phyloP scores from a whole-genome alignment of 495 filamentous ascomycete genomes.

The Neurospora sp. region DNA sequence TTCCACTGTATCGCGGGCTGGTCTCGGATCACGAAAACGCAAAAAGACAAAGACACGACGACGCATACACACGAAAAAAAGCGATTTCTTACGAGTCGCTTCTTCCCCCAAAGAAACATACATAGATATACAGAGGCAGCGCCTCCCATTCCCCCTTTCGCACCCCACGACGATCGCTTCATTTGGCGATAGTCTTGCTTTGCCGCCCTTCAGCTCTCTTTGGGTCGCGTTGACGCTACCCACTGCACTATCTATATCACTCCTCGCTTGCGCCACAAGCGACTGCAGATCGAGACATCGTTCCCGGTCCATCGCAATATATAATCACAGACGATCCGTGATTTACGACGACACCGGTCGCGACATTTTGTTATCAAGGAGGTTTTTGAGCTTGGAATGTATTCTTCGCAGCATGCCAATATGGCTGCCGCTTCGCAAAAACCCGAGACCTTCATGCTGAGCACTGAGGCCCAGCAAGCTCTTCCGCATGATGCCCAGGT shows the following conservation, averaged over 20 bases:
- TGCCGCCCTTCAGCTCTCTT: slow-evolving; percentile 4
- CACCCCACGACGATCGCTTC: slow-evolving; percentile 8
- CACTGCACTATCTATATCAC: background rate
- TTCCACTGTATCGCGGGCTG: slow-evolving; percentile 27
- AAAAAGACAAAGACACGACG: slow-evolving; percentile 5
- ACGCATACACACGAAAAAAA: background rate
- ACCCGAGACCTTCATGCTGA: slow-evolving; percentile 97
- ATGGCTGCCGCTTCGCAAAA: slow-evolving; percentile 55
- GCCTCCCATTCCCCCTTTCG: slow-evolving; percentile 3
- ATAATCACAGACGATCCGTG: background rate
- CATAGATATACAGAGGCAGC: slow-evolving; percentile 8
- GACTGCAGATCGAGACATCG: background rate
- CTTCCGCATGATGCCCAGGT: slow-evolving; percentile 95
- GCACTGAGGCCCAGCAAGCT: slow-evolving; percentile 88
- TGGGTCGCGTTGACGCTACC: slow-evolving; percentile 7
- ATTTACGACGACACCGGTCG: background rate
- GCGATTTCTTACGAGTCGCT: background rate
- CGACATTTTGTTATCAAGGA: slow-evolving; percentile 1
- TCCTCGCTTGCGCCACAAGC: slow-evolving; percentile 7
- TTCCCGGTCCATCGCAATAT: background rate
- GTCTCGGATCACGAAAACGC: slow-evolving; percentile 18
- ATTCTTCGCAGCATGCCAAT: slow-evolving; percentile 39
- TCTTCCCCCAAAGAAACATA: background rate
- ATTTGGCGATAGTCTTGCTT: slow-evolving; percentile 1
- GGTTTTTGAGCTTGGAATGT: slow-evolving; percentile 33